A percentile compares a stretch with the other conserved stretches of the same genome.
Conservation (phyloP, 768 basidiomycete species). For the Lactarius deliciosus region DNA sequence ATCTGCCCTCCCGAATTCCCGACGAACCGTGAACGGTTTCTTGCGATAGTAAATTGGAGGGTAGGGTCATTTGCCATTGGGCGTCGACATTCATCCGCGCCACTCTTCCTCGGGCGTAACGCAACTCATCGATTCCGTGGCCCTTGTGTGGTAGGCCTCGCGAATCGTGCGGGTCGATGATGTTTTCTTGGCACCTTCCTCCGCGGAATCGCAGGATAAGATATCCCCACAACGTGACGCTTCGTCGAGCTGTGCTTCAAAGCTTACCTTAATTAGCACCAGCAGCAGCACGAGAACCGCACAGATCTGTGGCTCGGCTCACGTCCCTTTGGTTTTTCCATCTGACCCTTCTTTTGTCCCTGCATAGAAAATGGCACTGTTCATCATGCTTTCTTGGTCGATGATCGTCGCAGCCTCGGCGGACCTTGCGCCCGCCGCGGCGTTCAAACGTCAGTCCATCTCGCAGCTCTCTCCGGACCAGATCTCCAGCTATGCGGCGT, state of each 20-base stretch:
- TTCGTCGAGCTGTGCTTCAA: neutral
- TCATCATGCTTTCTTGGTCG: neutral
- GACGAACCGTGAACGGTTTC: neutral
- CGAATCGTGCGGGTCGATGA: neutral
- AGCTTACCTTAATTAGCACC: neutral
- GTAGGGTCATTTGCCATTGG: neutral
- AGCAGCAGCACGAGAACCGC: neutral
- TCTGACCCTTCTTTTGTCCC: neutral
- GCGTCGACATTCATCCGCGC: too few species aligned
- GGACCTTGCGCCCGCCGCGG: neutral
- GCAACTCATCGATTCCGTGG: too few species aligned
- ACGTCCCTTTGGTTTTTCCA: neutral
- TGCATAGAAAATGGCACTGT: neutral
- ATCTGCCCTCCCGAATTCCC: neutral
- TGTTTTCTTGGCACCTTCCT: neutral
- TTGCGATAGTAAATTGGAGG: neutral
- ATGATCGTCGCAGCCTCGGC: neutral
- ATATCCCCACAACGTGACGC: neutral
- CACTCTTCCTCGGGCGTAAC: too few species aligned
- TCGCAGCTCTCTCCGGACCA: conserved; percentile 30
- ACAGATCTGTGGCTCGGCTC: neutral
- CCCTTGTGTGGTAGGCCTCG: neutral
- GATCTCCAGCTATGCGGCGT: conserved; percentile 47
- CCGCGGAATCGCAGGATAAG: neutral
- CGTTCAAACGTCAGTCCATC: neutral